Conservation (phyloP, 495 filamentous ascomycete genomes). For the Penicillium simplicissimum region DNA sequence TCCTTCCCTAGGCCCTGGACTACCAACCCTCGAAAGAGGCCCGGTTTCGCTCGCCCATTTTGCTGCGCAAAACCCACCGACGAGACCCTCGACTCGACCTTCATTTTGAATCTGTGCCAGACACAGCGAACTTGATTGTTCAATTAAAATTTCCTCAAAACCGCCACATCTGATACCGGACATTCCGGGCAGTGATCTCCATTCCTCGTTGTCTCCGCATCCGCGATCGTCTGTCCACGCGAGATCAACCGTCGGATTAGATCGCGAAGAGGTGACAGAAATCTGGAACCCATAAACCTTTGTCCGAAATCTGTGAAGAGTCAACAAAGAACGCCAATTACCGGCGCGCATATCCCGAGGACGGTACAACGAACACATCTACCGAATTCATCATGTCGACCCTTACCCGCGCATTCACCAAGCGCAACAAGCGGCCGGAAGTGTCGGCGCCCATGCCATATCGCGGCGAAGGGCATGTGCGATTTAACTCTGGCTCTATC, state of each 20-base stretch:
- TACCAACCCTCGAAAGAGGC: constrained; percentile 20
- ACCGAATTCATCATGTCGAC: constrained; percentile 39
- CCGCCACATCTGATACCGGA: constrained; percentile 31
- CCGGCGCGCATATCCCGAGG: neutral
- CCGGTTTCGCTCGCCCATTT: constrained; percentile 16
- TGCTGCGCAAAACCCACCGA: constrained; percentile 29
- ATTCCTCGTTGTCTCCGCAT: constrained; percentile 32
- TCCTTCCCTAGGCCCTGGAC: constrained; percentile 32
- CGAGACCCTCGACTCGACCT: constrained; percentile 20
- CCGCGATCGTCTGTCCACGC: constrained; percentile 39
- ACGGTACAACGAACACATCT: constrained; percentile 1
- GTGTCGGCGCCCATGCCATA: constrained; percentile 51
- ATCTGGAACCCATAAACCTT: neutral
- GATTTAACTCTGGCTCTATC: constrained; percentile 49
- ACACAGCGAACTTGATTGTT: constrained; percentile 16
- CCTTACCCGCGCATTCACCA: constrained; percentile 69
- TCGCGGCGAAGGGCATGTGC: constrained; percentile 45
- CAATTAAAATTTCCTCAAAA: constrained; percentile 3
- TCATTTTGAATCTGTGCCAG: constrained; percentile 28
- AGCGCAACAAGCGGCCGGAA: constrained; percentile 53
- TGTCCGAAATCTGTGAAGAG: neutral
- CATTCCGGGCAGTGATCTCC: constrained; percentile 36
- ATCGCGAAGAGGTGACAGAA: constrained; percentile 8
- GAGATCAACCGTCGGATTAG: constrained; percentile 18
- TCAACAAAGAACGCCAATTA: neutral